phyloP scores from a whole-genome alignment of 2,329 filamentous ascomycete genomes.

The Aurifilum marmelostoma region DNA sequence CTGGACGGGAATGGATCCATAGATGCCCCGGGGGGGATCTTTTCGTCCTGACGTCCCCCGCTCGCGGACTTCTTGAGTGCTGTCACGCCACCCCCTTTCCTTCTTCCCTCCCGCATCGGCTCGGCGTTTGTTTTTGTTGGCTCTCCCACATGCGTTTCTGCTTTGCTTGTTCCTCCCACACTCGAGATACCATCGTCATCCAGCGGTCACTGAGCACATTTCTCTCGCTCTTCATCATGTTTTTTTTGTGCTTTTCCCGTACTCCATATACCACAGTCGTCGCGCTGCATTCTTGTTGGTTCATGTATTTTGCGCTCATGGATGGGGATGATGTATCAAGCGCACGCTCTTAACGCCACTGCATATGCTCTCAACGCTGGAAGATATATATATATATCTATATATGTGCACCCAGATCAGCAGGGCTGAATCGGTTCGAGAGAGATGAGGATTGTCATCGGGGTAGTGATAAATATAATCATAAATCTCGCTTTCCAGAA shows the following conservation, averaged over 20 bases:
- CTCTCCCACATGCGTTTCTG: neutral
- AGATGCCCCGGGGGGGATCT: neutral
- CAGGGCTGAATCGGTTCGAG: neutral
- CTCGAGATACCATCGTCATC: neutral
- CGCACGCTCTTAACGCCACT: neutral
- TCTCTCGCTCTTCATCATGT: neutral
- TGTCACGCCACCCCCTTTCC: too few relatives aligned
- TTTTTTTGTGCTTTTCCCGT: neutral
- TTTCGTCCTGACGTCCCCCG: neutral
- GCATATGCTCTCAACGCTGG: neutral
- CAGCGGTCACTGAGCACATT: neutral
- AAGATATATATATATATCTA: neutral
- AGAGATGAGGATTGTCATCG: neutral
- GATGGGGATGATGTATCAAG: neutral
- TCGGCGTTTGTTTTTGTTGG: neutral
- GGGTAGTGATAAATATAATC: slow-evolving; percentile 6
- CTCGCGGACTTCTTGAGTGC: too few relatives aligned
- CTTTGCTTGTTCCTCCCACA: neutral
- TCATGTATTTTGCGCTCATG: neutral
- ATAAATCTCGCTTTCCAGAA: neutral
- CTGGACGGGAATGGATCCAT: neutral
- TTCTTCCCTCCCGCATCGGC: neutral
- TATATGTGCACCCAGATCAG: neutral
- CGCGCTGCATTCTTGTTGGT: slow-evolving; percentile 2
- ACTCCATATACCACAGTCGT: neutral